These are phyloP conservation scores for Talaromyces nanjingensis DNA, from an alignment of 495 filamentous ascomycete species.

Conservation along the genomic window DNA sequence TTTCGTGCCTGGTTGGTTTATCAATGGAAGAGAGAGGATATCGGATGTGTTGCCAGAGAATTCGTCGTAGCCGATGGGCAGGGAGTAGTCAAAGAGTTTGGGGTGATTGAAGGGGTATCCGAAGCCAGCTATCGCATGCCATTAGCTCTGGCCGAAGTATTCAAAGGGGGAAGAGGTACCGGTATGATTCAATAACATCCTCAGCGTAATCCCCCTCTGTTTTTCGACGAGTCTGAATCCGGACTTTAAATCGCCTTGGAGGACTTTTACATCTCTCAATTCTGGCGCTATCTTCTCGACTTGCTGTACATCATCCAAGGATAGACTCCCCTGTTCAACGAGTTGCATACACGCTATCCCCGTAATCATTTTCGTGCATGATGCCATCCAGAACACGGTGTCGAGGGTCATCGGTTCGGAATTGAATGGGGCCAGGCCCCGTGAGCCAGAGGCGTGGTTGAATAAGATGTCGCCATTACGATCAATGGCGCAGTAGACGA, in stretches of 20 bases:
- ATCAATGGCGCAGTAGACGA: conserved; percentile 5
- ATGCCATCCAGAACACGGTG: conserved; percentile 47
- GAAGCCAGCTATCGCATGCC: not conserved
- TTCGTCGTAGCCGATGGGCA: conserved; percentile 39
- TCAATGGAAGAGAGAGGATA: conserved; percentile 36
- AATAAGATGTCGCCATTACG: conserved; percentile 5
- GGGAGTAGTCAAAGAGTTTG: not conserved
- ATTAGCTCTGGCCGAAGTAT: not conserved
- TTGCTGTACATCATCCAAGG: conserved; percentile 40
- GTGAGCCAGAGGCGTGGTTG: conserved; percentile 5
- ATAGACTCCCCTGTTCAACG: conserved; percentile 41
- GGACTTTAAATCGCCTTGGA: conserved; percentile 27
- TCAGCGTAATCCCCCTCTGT: conserved; percentile 45
- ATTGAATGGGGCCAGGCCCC: not conserved
- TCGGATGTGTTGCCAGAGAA: conserved; percentile 15
- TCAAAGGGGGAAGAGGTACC: conserved; percentile 15
- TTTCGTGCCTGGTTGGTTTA: conserved; percentile 46
- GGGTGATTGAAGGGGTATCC: conserved; percentile 5
- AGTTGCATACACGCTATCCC: conserved; percentile 52
- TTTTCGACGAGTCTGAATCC: conserved; percentile 33
- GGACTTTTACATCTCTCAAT: conserved; percentile 35
- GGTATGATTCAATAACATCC: conserved; percentile 52
- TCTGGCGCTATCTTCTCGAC: conserved; percentile 42
- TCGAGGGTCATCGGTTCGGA: conserved; percentile 39
- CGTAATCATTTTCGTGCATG: conserved; percentile 45